A percentile compares a stretch with the other conserved stretches of the same genome.
These are phyloP conservation scores for Ogataea nakhonphanomensis DNA, from an alignment of 805 yeast species.

Conservation along the genomic window DNA sequence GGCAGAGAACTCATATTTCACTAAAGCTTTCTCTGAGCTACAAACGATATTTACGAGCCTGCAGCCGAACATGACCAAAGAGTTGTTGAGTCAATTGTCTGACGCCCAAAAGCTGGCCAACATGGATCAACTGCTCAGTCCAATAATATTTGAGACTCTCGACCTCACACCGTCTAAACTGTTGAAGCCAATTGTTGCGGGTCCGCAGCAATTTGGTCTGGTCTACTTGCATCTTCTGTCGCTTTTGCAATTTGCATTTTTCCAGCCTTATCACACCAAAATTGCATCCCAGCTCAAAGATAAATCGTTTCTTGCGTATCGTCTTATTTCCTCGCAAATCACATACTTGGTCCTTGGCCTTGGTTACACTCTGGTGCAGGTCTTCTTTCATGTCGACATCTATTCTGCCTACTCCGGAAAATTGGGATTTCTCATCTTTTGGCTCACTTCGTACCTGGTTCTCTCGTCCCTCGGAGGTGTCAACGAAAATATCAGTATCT, in stretches of 20 bases:
- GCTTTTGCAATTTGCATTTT: constrained; percentile 61
- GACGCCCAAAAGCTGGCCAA: constrained; percentile 1
- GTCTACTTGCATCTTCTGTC: constrained; percentile 64
- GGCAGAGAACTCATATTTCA: constrained; percentile 41
- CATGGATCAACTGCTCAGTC: constrained; percentile 9
- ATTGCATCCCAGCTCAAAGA: constrained; percentile 46
- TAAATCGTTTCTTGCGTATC: constrained; percentile 45
- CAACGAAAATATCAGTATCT: constrained; percentile 57
- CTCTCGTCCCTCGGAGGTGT: constrained; percentile 70
- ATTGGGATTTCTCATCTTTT: constrained; percentile 64
- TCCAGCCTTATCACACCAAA: constrained; percentile 47
- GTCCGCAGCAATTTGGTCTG: constrained; percentile 69
- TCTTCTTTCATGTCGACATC: constrained; percentile 63
- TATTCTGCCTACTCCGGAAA: constrained; percentile 50
- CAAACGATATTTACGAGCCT: constrained; percentile 27
- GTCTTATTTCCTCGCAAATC: constrained; percentile 46
- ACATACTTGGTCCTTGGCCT: constrained; percentile 53
- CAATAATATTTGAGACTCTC: constrained; percentile 29
- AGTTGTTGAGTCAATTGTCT: constrained; percentile 6
- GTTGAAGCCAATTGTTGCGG: constrained; percentile 45
- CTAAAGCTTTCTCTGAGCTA: constrained; percentile 37
- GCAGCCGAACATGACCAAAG: constrained; percentile 13
- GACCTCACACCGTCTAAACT: constrained; percentile 46
- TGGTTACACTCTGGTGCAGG: constrained; percentile 55
- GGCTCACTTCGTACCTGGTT: constrained; percentile 61